These are phyloP conservation scores for Globisporangium splendens DNA, from an alignment of 352 stramenopile species.

Conservation along the genomic window DNA sequence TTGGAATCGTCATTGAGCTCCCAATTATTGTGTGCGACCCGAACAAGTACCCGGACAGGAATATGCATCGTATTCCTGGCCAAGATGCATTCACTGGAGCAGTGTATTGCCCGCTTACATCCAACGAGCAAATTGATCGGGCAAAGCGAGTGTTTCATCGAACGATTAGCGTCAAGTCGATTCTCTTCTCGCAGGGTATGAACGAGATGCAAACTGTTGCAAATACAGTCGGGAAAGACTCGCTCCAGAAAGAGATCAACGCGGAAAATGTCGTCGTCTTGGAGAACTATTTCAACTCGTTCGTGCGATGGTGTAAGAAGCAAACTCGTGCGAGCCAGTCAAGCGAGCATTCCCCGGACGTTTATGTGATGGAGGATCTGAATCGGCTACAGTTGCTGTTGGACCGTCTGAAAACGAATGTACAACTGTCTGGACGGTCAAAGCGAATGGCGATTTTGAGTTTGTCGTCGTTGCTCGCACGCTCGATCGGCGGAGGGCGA, in stretches of 20 bases:
- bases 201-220: slow-evolving; percentile 93
- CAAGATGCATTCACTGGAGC: slow-evolving; percentile 73
- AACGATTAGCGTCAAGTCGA: slow-evolving; percentile 59
- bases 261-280: slow-evolving; percentile 59
- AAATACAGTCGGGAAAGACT: slow-evolving; percentile 80
- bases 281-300: slow-evolving; percentile 48
- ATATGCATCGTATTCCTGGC: slow-evolving; percentile 73
- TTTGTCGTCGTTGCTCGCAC: slow-evolving; percentile 66
- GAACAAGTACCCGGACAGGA: slow-evolving; percentile 33
- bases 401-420: slow-evolving; percentile 32
- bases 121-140: slow-evolving; percentile 40
- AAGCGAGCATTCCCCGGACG: neutral
- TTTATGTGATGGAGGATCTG: slow-evolving; percentile 29
- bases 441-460: slow-evolving; percentile 83
- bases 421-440: slow-evolving; percentile 45
- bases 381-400: slow-evolving; percentile 30
- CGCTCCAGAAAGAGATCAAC: slow-evolving; percentile 84
- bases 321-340: slow-evolving; percentile 4
- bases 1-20: slow-evolving; percentile 67
- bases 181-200: slow-evolving; percentile 88
- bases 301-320: slow-evolving; percentile 36
- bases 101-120: slow-evolving; percentile 56
- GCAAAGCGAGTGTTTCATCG: slow-evolving; percentile 58
- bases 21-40: slow-evolving; percentile 61
- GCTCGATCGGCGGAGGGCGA: slow-evolving; percentile 84